Base-by-base conservation (phyloP, 768 basidiomycete species). In the Kwoniella sp. region DNA sequence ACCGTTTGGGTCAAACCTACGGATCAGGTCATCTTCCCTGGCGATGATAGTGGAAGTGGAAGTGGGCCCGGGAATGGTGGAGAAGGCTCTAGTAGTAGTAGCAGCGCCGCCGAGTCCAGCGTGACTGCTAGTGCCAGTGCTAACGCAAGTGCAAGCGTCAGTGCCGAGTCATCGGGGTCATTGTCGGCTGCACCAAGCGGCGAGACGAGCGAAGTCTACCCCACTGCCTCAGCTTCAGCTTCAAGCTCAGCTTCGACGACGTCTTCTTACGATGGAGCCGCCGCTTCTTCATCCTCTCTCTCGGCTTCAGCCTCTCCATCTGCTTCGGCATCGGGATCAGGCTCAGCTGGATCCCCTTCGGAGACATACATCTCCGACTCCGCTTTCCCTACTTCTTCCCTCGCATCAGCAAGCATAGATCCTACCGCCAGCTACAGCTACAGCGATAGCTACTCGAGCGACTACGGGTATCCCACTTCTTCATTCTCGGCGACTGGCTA, bases 1-100 rank as follows among this genome's bases (percentile, higher is more conserved):
- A 76, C 74, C 9, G 69, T 78, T 0, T 77, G 77, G 76, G 75
- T 73, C 0, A 50, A 58, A 26, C 72, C 76, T 9, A 74, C 76
- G 11, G 71, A 67, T 48, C 76, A 78, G 61, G 72, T 68, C 8
- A 22, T 37, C 51, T 51, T 61, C 15, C 22, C 37, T 30, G 23
- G 26, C n/a, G n/a, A n/a, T n/a, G n/a, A n/a, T 15, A 48, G 45
- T 30, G 56, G 61, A 31, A 53, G 26, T 38, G 47, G 30, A 56
- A 52, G 64, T 52, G 58, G 48, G 30, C 4, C 7, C 45, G 58
- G 48, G 26, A 59, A 34, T 61, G 59, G 28, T 45, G 58, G 60
- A 5, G 63, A 22, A 3, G 37, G 31, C 11, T 28, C 20, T 2
- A 58, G 45, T 20, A 52, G 45, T 20, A 52, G 25, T 52, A 30